These are phyloP conservation scores for Agaricus blazei DNA, from an alignment of 768 basidiomycete genomes.

Conservation along the genomic window DNA sequence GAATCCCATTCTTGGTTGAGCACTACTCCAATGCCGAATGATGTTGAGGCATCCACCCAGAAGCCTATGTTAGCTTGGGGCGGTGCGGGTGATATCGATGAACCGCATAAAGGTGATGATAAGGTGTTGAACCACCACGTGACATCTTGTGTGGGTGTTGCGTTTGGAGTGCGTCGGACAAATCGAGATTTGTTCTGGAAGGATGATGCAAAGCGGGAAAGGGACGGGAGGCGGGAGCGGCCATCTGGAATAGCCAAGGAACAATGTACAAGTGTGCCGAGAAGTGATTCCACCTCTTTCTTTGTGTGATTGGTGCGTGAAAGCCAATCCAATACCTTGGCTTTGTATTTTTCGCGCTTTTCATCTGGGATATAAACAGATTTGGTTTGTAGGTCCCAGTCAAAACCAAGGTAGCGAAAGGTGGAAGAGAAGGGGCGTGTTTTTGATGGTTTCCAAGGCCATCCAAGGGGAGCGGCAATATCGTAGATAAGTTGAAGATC, in stretches of 20 bases:
- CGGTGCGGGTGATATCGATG: conserved; percentile 7
- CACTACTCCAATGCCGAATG: conserved; percentile 34
- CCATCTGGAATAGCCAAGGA: conserved; percentile 25
- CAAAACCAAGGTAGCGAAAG: conserved; percentile 33
- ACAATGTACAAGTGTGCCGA: conserved; percentile 32
- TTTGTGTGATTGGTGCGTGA: conserved; percentile 3
- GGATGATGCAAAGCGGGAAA: conserved; percentile 21
- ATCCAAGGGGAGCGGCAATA: conserved; percentile 21
- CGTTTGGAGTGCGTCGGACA: conserved; percentile 11
- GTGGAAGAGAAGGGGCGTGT: conserved; percentile 18
- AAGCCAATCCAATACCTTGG: conserved; percentile 17
- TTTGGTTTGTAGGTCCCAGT: conserved; percentile 25
- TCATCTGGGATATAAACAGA: conserved; percentile 24
- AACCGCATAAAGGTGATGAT: background rate
- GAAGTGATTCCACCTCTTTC: conserved; percentile 19
- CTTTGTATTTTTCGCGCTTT: conserved; percentile 25
- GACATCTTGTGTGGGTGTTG: conserved; percentile 19
- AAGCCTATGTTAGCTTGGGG: conserved; percentile 13
- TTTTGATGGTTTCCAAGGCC: conserved; percentile 31
- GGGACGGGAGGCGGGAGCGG: conserved; percentile 20
- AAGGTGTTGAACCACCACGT: conserved; percentile 26
- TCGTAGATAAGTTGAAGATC: conserved; percentile 9
- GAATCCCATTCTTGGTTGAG: conserved; percentile 23
- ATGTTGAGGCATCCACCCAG: conserved; percentile 33
- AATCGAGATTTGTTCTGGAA: conserved; percentile 18